Evolutionary conservation across 176 grass and related monocot species (phyloP), one percentile per base, ranked within the genome.

Genomic region (Guadua angustifolia): DNA sequence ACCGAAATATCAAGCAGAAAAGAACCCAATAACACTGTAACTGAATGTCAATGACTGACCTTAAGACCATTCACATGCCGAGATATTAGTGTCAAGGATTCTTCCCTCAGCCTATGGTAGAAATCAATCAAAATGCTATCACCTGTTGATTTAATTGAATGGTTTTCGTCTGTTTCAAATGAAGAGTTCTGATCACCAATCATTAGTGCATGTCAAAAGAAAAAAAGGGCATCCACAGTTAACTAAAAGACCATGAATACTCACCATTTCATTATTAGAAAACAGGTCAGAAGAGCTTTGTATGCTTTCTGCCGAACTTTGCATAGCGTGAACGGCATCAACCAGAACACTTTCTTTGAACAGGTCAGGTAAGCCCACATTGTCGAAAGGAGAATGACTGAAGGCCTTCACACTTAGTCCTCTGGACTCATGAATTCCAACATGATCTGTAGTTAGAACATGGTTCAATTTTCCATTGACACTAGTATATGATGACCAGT

Each of bases 141-240:
- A 17, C 61, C 61, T 75, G 80, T 24, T 63, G 84, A 90, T 24
- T 66, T 80, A 63, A 74, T 75, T 26, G 84, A 80, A 63, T 87
- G 61, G 19, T 46, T 87, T 83, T 84, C 69, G 62, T 83, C 89
- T 87, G 89, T 87, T 90, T 83, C 49, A 87, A 75, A 75, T 33
- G 89, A 90, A 84, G 89, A 90, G 15, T 80, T 80, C 84, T 90
- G 75, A 87, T 90, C 80, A 84, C 88, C 75, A 80, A 69, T 55
- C 69, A 80, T 90, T 90, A 90, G 89, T 79, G 42, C 21, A 69
- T 42, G 45, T 79, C 24, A 1, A 42, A 73, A 74, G 44, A 74
- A 69, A 24, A 82, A 72, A 43, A 4, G 0, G 12, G 13, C 58
- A 18, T 38, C 43, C 25, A 58, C 0, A 0, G 29, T 51, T 50